Base-by-base conservation (phyloP, 139 green algal genomes). In the Zygnema circumcarinatum region DNA sequence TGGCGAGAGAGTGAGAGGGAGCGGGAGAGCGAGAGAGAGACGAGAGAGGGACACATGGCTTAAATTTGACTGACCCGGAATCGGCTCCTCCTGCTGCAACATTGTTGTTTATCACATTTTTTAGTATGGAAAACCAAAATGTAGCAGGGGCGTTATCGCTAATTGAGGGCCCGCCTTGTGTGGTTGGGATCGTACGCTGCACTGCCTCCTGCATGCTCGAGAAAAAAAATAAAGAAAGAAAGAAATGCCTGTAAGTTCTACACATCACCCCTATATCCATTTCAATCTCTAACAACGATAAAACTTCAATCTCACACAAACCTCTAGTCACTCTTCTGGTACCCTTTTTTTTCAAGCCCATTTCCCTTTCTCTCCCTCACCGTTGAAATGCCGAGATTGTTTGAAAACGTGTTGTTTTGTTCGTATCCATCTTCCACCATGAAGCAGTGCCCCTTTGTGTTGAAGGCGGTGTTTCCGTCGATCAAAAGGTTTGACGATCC, bases 101-200 rank as follows among this genome's bases (percentile, higher is more conserved):
- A 76, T 94, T 95, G 47, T 74, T 35, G 29, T 41, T 76, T 72
- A 89, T 85, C 16, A 81, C 92, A 89, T 96, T 96, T 82, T 93
- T 93, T 72, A 92, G 92, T 87, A 95, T 94, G 29, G 94, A 94
- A 87, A 96, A 88, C 94, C 94, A 96, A 88, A 95, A 96, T 1
- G 91, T 93, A 29, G 94, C 93, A 0, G 94, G 94, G 20, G 89
- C 92, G 20, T 87, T 94, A 85, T 96, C 94, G 1, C 92, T 95
- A 84, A 42, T 25, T 32, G 54, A 22, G 20, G 54, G 52, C 38
- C 35, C 47, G 16, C 38, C 52, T 22, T 79, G 62, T 32, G 56
- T n/a, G 31, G 80, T 22, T 16, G 52, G 39, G 1, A 86, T 82
- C 33, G 35, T 40, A 41, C 53, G 52, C 54, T 86, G 52, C 52